Evolutionary conservation across 1,284 basidiomycete genomes (phyloP).

Genomic region (Abortiporus biennis): DNA sequence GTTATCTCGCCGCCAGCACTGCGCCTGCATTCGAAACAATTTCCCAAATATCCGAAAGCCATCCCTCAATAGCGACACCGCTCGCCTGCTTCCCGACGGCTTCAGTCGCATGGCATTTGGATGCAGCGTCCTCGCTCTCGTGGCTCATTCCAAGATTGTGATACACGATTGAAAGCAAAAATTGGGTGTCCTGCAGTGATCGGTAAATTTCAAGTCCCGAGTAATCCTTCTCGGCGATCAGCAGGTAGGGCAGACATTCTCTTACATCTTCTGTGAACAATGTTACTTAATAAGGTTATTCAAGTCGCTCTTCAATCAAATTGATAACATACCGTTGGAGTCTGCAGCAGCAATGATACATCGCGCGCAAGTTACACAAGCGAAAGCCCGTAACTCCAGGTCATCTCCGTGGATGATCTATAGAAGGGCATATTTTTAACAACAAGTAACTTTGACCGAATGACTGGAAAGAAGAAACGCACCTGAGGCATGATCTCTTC

Average conservation of each 20-base stretch:
- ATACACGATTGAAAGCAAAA: slow-evolving; percentile 61
- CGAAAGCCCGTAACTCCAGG: slow-evolving; percentile 68
- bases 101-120: slow-evolving; percentile 42
- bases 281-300: not conserved
- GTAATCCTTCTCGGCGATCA: slow-evolving; percentile 61
- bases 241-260: slow-evolving; percentile 55
- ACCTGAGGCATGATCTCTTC: slow-evolving; percentile 80
- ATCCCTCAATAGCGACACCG: slow-evolving; percentile 39
- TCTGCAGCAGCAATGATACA: slow-evolving; percentile 63
- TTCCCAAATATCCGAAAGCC: slow-evolving; percentile 50
- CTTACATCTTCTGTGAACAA: slow-evolving; percentile 39
- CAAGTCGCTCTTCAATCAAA: too few species aligned
- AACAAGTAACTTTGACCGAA: not conserved
- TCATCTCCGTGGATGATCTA: slow-evolving; percentile 69
- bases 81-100: slow-evolving; percentile 35
- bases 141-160: slow-evolving; percentile 54
- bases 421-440: not conserved
- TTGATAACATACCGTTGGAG: too few species aligned
- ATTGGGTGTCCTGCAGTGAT: slow-evolving; percentile 62
- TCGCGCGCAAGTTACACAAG: slow-evolving; percentile 64
- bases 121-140: slow-evolving; percentile 51
- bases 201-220: slow-evolving; percentile 47
- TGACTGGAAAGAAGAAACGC: slow-evolving; percentile 8
- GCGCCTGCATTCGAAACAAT: slow-evolving; percentile 54
- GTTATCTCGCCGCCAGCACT: slow-evolving; percentile 37